Conservation (phyloP, 2,329 filamentous ascomycete species). For the Aureobasidium sp. region DNA sequence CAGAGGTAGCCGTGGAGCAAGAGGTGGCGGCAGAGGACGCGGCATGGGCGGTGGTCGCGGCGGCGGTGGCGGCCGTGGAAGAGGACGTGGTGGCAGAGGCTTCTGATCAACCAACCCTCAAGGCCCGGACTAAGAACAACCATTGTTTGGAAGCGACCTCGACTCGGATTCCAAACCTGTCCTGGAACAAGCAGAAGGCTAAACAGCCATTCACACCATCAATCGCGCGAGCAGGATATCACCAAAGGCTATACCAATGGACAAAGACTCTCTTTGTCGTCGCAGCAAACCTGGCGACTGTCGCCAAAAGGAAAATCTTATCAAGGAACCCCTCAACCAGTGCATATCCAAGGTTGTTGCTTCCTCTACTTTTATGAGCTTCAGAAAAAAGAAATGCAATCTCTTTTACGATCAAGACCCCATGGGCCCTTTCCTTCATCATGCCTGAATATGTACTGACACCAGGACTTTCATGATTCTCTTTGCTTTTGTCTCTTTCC, state of each 20-base stretch:
- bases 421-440: background rate
- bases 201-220: background rate
- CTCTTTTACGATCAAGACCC: background rate
- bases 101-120: constrained; percentile 2
- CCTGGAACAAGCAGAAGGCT: background rate
- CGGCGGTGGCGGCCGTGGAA: constrained; percentile 19
- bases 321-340: background rate
- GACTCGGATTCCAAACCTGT: background rate
- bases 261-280: background rate
- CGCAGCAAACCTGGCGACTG: background rate
- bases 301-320: background rate
- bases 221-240: background rate
- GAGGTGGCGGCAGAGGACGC: constrained; percentile 35
- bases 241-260: background rate
- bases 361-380: background rate
- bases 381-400: constrained; percentile 5
- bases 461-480: no score
- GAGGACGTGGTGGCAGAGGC: constrained; percentile 27
- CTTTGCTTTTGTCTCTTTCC: no score
- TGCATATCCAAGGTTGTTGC: background rate
- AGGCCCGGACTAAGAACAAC: background rate
- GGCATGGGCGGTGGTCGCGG: constrained; percentile 25
- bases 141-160: background rate
- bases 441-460: background rate
- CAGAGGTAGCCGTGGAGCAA: constrained; percentile 38